Base-by-base conservation (phyloP, 768 basidiomycete species). In the Leccinum pellstonianum region DNA sequence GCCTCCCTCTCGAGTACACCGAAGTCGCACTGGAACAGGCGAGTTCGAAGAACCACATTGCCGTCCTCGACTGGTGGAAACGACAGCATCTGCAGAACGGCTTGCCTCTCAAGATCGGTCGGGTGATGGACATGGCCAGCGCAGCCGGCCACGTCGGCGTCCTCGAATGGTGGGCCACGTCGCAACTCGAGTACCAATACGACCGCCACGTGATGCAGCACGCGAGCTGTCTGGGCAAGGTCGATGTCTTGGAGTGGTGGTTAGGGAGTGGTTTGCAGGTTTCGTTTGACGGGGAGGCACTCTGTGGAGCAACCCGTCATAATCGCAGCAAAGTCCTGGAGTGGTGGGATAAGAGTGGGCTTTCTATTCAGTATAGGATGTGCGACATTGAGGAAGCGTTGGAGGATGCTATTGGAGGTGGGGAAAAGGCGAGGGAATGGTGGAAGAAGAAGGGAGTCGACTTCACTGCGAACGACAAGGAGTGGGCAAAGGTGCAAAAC, bases 371-470 rank as follows among this genome's bases (percentile, higher is more conserved):
- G 66, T 95, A 93, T 73, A 83, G 93, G 55, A 86, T 93, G 82
- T 94, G 93, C 69, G 93, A 95, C 71, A 86, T 95, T 53, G 93
- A 95, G 69, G 93, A 94, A 77, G 93, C 93, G 3, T 72, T 95
- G 65, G 93, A 94, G 70, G 93, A 95, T 64, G 87, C 90, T 0
- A 88, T 91, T 54, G 87, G 87, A 8, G 88, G 87, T n/a, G 90
- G 91, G 12, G 83, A 86, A 61, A 82, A 78, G 51, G 90, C 87
- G 11, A 81, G 90, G 68, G 77, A 76, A 56, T 95, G 92, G 92
- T 95, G 92, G 92, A 83, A 80, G 70, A 73, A 74, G 61, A 90
- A 90, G 68, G 92, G 92, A 4, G 84, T 93, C 12, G 87, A 94
- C 70, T 91, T 93, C 69, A 85, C 86, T 56, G 86, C 93, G 25